These are phyloP conservation scores for Pythium graminicola DNA, from an alignment of 352 stramenopile species.

Conservation along the genomic window DNA sequence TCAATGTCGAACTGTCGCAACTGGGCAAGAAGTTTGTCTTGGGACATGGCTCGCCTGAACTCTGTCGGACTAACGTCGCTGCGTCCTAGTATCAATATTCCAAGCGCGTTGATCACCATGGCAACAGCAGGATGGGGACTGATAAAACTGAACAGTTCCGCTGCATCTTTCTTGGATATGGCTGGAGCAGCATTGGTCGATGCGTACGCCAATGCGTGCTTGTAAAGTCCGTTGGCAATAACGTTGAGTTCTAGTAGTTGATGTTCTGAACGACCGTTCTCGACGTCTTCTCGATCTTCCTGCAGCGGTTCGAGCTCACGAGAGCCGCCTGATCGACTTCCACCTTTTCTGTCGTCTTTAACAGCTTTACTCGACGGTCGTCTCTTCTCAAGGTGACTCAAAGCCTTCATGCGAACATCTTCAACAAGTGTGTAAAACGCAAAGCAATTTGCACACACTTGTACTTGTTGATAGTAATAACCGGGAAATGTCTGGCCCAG, in stretches of 20 bases:
- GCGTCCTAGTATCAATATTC: conserved; percentile 42
- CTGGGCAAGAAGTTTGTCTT: conserved; percentile 55
- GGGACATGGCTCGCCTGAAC: conserved; percentile 48
- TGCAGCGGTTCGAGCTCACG: background rate
- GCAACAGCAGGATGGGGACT: conserved; percentile 67
- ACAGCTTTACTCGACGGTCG: background rate
- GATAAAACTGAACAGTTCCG: conserved; percentile 76
- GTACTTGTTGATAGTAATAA: conserved; percentile 79
- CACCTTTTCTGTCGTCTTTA: conserved; percentile 1
- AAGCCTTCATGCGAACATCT: conserved; percentile 59
- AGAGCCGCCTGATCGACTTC: background rate
- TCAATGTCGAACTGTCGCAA: conserved; percentile 45
- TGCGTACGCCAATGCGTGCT: conserved; percentile 34
- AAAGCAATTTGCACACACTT: conserved; percentile 75
- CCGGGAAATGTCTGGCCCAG: conserved; percentile 69
- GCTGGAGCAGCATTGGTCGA: conserved; percentile 1
- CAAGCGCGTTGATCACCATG: conserved; percentile 66
- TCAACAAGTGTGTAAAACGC: conserved; percentile 75
- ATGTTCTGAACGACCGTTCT: background rate
- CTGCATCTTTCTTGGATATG: conserved; percentile 61
- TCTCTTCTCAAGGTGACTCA: conserved; percentile 31
- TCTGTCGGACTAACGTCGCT: conserved; percentile 33
- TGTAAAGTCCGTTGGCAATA: conserved; percentile 25
- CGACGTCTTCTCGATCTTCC: conserved; percentile 12
- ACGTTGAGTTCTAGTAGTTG: background rate